Evolutionary conservation across 441 rosid species (phyloP), one percentile per base, ranked within the genome.

Genomic region (Iberis amara): DNA sequence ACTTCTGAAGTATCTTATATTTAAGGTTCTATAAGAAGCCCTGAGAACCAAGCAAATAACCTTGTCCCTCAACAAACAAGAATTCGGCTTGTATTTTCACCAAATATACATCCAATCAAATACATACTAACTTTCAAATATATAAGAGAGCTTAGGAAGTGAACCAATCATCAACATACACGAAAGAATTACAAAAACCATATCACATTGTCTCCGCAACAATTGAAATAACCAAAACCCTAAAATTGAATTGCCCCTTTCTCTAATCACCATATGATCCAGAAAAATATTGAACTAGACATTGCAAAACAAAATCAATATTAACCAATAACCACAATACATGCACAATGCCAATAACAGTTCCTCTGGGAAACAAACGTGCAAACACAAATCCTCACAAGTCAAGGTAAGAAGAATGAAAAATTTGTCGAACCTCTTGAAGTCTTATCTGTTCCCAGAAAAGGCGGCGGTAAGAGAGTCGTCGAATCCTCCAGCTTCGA

Each of bases 121-220:
- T 43, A 55, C 11, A 39, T 26, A 45, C 51, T 47, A 26, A 37
- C 10, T 36, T 42, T 33, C 21, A 18, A 18, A 18, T 18, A 18
- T 18, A 18, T 3, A 52, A 49, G 18, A 39, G 14, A 27, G 55
- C 45, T 43, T 10, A 47, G 39, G 39, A n/a, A 68, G 47, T 47
- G 21, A 54, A 72, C 73, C 71, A 70, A 41, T 12, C 24, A 64
- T 50, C 12, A 44, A 46, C 54, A 44, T 58, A 56, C 55, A 46
- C 10, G 48, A 55, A 69, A 43, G 38, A 73, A 39, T 57, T 49
- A 57, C 64, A 57, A 62, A 61, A 47, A 18, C 75, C 73, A 61
- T 45, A 72, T 73, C 73, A 84, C 89, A 81, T 74, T 60, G 53
- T 61, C 69, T 68, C 76, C 73, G 69, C 54, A 68, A 35, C 64